Evolutionary conservation across 2,329 filamentous ascomycete species (phyloP).

Genomic region (Westerdykella sp.): DNA sequence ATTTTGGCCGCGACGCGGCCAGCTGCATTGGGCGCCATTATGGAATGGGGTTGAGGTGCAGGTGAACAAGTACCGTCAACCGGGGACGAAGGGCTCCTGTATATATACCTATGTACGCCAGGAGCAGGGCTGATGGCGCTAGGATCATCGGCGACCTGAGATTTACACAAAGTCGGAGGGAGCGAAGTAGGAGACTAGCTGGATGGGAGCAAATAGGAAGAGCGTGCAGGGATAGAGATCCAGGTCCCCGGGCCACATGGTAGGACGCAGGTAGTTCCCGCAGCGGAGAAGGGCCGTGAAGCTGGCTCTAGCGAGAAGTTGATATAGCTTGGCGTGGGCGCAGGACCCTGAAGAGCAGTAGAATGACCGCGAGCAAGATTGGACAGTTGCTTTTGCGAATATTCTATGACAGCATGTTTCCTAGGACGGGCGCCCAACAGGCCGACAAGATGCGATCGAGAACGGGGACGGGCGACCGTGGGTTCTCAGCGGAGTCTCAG

Average conservation of each 20-base stretch:
- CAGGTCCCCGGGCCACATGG: not conserved
- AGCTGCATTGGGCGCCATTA: constrained; percentile 9
- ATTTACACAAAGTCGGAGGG: not conserved
- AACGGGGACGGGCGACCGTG: not conserved
- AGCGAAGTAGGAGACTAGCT: constrained; percentile 1
- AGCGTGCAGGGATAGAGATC: not conserved
- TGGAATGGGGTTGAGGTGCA: constrained; percentile 1
- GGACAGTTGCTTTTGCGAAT: not conserved
- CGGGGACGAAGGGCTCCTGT: not conserved
- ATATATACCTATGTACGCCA: not conserved
- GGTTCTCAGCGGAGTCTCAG: too few relatives aligned
- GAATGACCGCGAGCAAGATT: not conserved
- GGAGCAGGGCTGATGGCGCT: constrained; percentile 3
- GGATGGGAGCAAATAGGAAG: constrained; percentile 1
- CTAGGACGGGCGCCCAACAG: not conserved
- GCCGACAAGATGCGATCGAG: not conserved
- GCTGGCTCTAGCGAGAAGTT: not conserved
- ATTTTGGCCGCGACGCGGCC: constrained; percentile 57
- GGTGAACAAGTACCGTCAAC: not conserved
- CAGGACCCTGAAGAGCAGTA: not conserved
- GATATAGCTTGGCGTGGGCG: not conserved
- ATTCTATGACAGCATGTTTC: not conserved
- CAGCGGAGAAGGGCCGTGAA: not conserved
- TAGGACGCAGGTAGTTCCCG: not conserved
- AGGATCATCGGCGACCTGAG: not conserved